Evolutionary conservation across 495 filamentous ascomycete species (phyloP).

Genomic region (Neurospora sp.): DNA sequence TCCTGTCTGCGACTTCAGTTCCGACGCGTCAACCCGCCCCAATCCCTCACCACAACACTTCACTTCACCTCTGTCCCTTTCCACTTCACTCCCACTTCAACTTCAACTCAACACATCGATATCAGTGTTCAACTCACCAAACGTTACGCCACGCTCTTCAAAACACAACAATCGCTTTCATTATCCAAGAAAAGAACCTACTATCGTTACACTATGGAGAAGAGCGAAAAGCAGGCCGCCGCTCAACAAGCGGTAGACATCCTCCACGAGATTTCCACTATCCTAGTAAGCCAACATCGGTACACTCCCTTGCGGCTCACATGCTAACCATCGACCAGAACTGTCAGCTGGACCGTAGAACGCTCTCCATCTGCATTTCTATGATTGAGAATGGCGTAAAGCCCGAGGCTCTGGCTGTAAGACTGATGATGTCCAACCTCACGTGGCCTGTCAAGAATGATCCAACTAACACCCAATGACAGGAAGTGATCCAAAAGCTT

Average conservation of each 20-base stretch:
- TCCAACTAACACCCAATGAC: not conserved
- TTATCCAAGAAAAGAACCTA: not conserved
- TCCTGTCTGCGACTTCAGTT: not conserved
- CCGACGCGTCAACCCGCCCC: not conserved
- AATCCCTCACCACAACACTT: not conserved
- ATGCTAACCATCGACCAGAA: conserved; percentile 47
- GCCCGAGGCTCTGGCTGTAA: conserved; percentile 86
- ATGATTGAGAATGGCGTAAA: conserved; percentile 96
- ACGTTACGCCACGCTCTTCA: not conserved
- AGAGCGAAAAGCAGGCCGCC: conserved; percentile 67
- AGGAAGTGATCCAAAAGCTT: not conserved
- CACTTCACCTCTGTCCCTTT: not conserved
- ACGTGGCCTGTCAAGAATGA: not conserved
- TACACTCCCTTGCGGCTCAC: not conserved
- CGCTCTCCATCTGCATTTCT: conserved; percentile 87
- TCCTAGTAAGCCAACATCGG: conserved; percentile 49
- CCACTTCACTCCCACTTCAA: not conserved
- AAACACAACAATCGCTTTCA: not conserved
- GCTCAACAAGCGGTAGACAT: conserved; percentile 96
- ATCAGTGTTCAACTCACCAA: not conserved
- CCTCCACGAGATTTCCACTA: conserved; percentile 81
- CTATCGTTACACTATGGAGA: not conserved
- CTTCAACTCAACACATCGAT: not conserved
- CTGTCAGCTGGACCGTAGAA: conserved; percentile 79
- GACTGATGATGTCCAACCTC: conserved; percentile 17